phyloP scores from a whole-genome alignment of 2,329 filamentous ascomycete species.

The Chrysosporium queenslandicum region DNA sequence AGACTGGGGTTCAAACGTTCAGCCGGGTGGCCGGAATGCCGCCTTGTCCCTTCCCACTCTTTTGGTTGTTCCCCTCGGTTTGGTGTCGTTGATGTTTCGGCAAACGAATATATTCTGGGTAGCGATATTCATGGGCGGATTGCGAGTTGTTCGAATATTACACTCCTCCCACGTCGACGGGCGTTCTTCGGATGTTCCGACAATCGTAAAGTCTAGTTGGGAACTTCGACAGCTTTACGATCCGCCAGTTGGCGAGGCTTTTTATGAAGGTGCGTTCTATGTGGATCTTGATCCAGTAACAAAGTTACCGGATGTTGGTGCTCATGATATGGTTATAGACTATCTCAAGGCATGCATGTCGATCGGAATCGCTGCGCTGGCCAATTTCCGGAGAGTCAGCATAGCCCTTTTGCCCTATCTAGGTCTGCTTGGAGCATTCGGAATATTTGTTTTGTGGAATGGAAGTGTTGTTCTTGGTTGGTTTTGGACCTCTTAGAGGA shows the following conservation, averaged over 20 bases:
- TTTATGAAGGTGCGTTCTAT: constrained; percentile 38
- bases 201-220: constrained; percentile 24
- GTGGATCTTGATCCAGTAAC: background rate
- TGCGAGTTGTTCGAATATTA: constrained; percentile 34
- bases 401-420: constrained; percentile 44
- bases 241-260: constrained; percentile 40
- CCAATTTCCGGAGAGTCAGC: constrained; percentile 34
- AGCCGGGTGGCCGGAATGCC: background rate
- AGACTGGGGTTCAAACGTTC: background rate
- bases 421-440: constrained; percentile 57
- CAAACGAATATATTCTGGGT: constrained; percentile 99
- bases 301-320: background rate
- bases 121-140: constrained; percentile 41
- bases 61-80: constrained; percentile 47
- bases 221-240: constrained; percentile 41
- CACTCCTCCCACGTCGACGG: constrained; percentile 24
- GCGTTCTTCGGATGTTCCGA: constrained; percentile 24
- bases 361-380: constrained; percentile 48
- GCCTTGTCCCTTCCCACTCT: constrained; percentile 21
- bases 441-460: constrained; percentile 71
- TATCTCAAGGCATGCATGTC: constrained; percentile 50
- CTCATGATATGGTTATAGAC: constrained; percentile 26
- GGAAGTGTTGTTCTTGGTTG: constrained; percentile 79
- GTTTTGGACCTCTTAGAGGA: constrained; percentile 16
- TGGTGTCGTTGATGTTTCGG: constrained; percentile 62